Conservation (phyloP, 306 rosid genomes). For the Rubus parviflorus region DNA sequence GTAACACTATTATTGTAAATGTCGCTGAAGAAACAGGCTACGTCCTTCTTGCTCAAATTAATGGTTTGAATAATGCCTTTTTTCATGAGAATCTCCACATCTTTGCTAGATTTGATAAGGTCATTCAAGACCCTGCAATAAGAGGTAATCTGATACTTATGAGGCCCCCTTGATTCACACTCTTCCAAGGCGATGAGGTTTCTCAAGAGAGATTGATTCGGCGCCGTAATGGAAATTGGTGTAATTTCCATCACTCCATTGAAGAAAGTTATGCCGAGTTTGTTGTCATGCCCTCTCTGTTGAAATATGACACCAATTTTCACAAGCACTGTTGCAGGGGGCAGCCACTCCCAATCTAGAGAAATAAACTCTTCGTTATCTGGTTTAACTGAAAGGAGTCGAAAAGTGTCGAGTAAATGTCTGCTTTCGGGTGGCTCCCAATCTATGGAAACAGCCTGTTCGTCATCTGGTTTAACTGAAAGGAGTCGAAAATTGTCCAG, state of each 20-base stretch:
- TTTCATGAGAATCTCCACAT: neutral
- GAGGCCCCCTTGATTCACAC: neutral
- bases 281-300: neutral
- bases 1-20: neutral
- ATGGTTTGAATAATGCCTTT: neutral
- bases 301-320: neutral
- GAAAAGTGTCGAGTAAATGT: neutral
- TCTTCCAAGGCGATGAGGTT: slow-evolving; percentile 1
- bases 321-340: neutral
- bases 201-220: neutral
- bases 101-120: slow-evolving; percentile 1
- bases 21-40: neutral
- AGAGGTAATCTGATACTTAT: neutral
- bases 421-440: neutral
- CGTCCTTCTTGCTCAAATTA: neutral
- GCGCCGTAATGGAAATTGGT: neutral
- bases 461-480: too few species aligned
- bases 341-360: neutral
- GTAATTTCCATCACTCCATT: neutral
- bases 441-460: too few species aligned
- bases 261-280: neutral
- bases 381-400: neutral
- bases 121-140: neutral
- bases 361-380: neutral
- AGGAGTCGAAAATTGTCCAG: too few species aligned